Conservation (phyloP, 768 basidiomycete genomes). For the Calocybe gangraenosa region DNA sequence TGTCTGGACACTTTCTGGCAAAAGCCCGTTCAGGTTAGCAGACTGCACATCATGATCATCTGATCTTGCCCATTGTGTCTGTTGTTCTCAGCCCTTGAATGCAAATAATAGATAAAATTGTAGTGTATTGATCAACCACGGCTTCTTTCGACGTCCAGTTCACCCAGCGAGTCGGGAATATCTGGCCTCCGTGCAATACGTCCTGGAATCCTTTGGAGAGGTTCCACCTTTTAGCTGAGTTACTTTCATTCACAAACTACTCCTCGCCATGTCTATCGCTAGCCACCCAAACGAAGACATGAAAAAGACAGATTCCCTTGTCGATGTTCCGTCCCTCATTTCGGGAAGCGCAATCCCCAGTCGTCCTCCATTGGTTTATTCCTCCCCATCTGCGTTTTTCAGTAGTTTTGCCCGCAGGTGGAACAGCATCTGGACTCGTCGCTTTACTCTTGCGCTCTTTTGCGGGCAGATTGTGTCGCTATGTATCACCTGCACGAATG, state of each 20-base stretch:
- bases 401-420: conserved; percentile 56
- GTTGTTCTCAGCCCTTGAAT: too few species aligned
- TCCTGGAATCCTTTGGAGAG: too few species aligned
- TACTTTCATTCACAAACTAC: too few species aligned
- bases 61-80: too few species aligned
- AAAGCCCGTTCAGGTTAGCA: too few species aligned
- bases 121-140: too few species aligned
- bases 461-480: conserved; percentile 82
- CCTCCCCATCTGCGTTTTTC: conserved; percentile 51
- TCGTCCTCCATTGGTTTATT: conserved; percentile 66
- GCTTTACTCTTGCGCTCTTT: conserved; percentile 64
- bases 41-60: too few species aligned
- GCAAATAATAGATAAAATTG: too few species aligned
- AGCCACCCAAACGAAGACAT: conserved; percentile 4
- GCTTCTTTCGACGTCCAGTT: too few species aligned
- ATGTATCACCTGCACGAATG: conserved; percentile 87
- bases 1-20: too few species aligned
- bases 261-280: conserved; percentile 8
- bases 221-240: neutral
- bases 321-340: conserved; percentile 10
- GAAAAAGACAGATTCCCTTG: conserved; percentile 13
- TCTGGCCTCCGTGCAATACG: too few species aligned
- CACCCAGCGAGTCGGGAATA: too few species aligned
- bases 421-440: conserved; percentile 73
- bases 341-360: conserved; percentile 5